Percentiles rank a stretch among this genome's conserved stretches.
Conservation (phyloP, 2,329 filamentous ascomycete species). For the Chalaropsis ovoidea region DNA sequence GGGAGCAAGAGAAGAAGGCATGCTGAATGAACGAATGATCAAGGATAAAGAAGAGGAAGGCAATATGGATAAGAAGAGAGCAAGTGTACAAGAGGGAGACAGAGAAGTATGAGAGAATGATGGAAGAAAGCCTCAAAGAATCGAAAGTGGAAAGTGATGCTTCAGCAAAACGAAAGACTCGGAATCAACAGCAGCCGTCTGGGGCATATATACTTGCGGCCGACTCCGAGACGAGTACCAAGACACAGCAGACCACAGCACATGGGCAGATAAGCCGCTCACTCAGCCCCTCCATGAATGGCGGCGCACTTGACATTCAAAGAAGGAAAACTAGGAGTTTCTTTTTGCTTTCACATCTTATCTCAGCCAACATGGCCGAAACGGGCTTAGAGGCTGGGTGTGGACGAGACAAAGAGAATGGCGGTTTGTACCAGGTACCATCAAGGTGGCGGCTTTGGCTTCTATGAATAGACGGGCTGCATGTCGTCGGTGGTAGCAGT, state of each 20-base stretch:
- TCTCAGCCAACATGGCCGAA: background rate
- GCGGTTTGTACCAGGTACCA: background rate
- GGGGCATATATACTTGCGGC: background rate
- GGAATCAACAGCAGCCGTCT: background rate
- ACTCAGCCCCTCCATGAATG: background rate
- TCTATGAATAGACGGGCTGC: background rate
- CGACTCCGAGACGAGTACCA: background rate
- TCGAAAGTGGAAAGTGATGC: too few relatives aligned
- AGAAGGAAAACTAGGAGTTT: background rate
- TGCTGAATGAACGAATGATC: background rate
- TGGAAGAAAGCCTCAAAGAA: background rate
- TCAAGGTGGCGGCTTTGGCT: background rate
- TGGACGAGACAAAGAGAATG: background rate
- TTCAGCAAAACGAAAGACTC: background rate
- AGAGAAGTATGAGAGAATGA: background rate
- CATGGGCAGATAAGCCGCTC: too few relatives aligned
- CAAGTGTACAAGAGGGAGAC: background rate
- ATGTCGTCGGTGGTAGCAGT: too few relatives aligned
- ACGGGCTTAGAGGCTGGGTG: background rate
- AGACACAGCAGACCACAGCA: too few relatives aligned
- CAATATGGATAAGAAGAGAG: background rate
- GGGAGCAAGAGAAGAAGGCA: constrained; percentile 1
- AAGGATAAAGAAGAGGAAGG: background rate
- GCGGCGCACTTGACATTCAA: background rate
- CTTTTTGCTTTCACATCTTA: background rate